Conservation (phyloP, 192 early-diverging fungal species). For the Coemansia sp. region DNA sequence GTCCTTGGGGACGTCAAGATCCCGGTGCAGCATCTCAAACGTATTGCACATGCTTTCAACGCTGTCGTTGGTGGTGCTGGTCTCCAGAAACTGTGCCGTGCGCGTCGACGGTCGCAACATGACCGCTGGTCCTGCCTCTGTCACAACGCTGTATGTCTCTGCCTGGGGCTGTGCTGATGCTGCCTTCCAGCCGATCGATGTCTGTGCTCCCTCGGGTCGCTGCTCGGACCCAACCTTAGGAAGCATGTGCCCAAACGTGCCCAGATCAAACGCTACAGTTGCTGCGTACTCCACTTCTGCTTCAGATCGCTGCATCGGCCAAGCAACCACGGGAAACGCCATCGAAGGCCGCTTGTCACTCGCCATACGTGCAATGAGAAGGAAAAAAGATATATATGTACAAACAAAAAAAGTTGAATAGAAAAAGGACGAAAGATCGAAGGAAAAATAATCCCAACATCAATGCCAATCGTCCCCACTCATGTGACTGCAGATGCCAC, state of each 20-base stretch:
- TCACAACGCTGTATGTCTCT: constrained; percentile 1
- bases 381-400: background rate
- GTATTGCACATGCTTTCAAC: constrained; percentile 13
- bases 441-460: background rate
- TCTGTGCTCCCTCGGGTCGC: background rate
- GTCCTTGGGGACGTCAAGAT: constrained; percentile 26
- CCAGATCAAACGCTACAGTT: constrained; percentile 13
- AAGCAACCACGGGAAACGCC: constrained; percentile 31
- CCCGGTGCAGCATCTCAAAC: constrained; percentile 14
- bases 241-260: constrained; percentile 18
- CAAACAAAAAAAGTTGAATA: background rate
- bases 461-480: background rate
- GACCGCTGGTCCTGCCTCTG: constrained; percentile 7
- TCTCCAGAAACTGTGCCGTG: constrained; percentile 32
- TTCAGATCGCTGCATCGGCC: constrained; percentile 40
- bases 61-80: background rate
- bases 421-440: too few relatives aligned
- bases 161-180: constrained; percentile 7
- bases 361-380: background rate
- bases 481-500: background rate
- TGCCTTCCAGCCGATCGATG: constrained; percentile 15
- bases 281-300: constrained; percentile 8
- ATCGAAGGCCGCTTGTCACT: background rate
- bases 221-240: constrained; percentile 9
- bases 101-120: constrained; percentile 36